phyloP scores from a whole-genome alignment of 1,139 yeast species.

The Taiozyma sp. region DNA sequence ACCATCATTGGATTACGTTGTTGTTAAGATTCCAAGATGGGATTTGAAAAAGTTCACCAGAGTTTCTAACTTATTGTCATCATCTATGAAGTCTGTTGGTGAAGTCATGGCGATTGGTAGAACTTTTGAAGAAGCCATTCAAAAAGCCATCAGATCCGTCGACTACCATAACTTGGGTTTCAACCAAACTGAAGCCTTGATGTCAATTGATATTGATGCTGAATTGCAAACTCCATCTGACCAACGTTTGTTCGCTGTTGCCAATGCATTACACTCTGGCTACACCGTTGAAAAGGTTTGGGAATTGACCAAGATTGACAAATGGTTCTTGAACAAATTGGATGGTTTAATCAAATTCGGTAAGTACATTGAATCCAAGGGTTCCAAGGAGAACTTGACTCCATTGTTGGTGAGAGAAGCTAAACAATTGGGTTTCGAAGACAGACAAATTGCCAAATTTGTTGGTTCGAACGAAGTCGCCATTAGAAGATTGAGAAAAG shows the following conservation, averaged over 20 bases:
- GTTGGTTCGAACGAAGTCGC: constrained; percentile 90
- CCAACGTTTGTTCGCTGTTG: constrained; percentile 94
- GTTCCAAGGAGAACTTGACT: constrained; percentile 51
- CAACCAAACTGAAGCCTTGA: constrained; percentile 78
- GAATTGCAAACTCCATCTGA: constrained; percentile 96
- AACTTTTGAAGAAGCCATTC: constrained; percentile 97
- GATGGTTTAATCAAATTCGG: constrained; percentile 69
- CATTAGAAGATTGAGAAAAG: constrained; percentile 85
- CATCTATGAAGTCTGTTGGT: constrained; percentile 98
- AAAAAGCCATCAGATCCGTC: constrained; percentile 95
- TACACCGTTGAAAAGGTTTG: constrained; percentile 92
- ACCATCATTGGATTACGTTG: constrained; percentile 96
- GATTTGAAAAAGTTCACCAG: constrained; percentile 94
- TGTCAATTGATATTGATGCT: constrained; percentile 85
- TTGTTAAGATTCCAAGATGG: constrained; percentile 99
- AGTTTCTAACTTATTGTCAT: constrained; percentile 82
- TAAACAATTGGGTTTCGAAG: constrained; percentile 96
- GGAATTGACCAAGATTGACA: constrained; percentile 90
- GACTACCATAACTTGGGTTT: constrained; percentile 95
- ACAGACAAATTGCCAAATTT: constrained; percentile 92
- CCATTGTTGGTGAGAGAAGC: constrained; percentile 77
- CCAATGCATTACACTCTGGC: constrained; percentile 83
- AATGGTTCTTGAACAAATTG: constrained; percentile 93
- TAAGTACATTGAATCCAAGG: constrained; percentile 54
- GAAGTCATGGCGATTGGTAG: constrained; percentile 99